Evolutionary conservation across 2,329 filamentous ascomycete species (phyloP).

Genomic region (Monascus ruber): DNA sequence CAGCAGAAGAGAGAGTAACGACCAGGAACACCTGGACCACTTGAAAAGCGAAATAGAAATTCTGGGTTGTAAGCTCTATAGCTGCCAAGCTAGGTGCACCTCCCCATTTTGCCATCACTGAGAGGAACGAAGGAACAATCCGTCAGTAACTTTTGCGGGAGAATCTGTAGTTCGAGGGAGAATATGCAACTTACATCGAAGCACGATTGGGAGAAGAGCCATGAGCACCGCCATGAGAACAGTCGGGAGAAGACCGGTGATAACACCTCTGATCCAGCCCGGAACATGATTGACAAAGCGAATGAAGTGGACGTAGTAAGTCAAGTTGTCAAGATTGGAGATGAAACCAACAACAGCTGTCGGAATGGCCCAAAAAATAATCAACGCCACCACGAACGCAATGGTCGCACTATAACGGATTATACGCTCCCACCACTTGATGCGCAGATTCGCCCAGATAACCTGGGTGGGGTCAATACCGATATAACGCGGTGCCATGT

Average conservation of each 20-base stretch:
- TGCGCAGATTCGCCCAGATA: constrained; percentile 73
- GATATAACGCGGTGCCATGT: constrained; percentile 77
- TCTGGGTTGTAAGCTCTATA: constrained; percentile 81
- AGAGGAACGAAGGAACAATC: constrained; percentile 2
- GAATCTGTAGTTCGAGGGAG: neutral
- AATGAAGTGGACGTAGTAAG: constrained; percentile 54
- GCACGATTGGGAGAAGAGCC: constrained; percentile 71
- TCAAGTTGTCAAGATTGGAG: constrained; percentile 68
- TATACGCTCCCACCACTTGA: constrained; percentile 78
- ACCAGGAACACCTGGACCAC: constrained; percentile 88
- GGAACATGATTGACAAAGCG: constrained; percentile 65
- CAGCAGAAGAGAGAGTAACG: constrained; percentile 69
- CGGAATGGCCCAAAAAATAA: constrained; percentile 77
- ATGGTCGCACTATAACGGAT: constrained; percentile 58
- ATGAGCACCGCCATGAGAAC: constrained; percentile 72
- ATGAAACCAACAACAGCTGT: constrained; percentile 73
- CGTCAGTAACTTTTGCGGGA: no score
- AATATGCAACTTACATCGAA: constrained; percentile 49
- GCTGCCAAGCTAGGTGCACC: constrained; percentile 70
- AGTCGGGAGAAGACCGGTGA: constrained; percentile 74
- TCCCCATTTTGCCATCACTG: constrained; percentile 64
- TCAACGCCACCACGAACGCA: constrained; percentile 61
- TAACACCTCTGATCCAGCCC: constrained; percentile 59
- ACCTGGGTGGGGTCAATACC: constrained; percentile 71
- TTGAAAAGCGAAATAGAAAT: constrained; percentile 62